Evolutionary conservation across 352 stramenopile genomes (phyloP).

Genomic region (Ophiocytium majus): DNA sequence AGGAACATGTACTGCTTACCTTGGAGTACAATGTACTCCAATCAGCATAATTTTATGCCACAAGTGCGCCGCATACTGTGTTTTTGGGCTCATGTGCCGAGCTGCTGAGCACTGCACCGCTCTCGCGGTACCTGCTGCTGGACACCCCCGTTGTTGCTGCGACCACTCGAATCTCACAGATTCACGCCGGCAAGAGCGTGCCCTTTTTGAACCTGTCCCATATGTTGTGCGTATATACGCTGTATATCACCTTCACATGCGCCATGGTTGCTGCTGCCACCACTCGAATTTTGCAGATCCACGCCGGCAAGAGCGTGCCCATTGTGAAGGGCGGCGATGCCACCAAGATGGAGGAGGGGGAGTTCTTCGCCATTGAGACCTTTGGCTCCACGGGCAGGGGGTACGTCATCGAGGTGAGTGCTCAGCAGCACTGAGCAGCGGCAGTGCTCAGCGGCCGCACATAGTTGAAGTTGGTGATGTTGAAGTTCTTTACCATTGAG

Average conservation of each 20-base stretch:
- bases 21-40: too few relatives aligned
- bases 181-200: slow-evolving; percentile 83
- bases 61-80: too few relatives aligned
- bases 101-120: too few relatives aligned
- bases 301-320: slow-evolving; percentile 89
- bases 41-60: too few relatives aligned
- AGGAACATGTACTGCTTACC: too few relatives aligned
- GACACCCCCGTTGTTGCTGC: too few relatives aligned
- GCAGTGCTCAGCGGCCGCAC: too few relatives aligned
- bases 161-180: too few relatives aligned
- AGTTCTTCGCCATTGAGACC: slow-evolving; percentile 68
- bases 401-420: slow-evolving; percentile 60
- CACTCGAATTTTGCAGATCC: slow-evolving; percentile 40
- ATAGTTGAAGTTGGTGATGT: too few relatives aligned
- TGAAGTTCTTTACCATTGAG: slow-evolving; percentile 95
- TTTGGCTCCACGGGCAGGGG: slow-evolving; percentile 78
- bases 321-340: slow-evolving; percentile 82
- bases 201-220: slow-evolving; percentile 92
- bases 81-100: too few relatives aligned
- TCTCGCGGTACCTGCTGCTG: too few relatives aligned
- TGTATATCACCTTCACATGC: neutral
- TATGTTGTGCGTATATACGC: slow-evolving; percentile 57
- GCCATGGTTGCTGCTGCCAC: neutral
- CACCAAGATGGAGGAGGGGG: slow-evolving; percentile 61
- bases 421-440: neutral